Percentiles rank a stretch among this genome's conserved stretches.
Conservation (phyloP, 2,329 filamentous ascomycete species). For the Verticillium klebahnii region DNA sequence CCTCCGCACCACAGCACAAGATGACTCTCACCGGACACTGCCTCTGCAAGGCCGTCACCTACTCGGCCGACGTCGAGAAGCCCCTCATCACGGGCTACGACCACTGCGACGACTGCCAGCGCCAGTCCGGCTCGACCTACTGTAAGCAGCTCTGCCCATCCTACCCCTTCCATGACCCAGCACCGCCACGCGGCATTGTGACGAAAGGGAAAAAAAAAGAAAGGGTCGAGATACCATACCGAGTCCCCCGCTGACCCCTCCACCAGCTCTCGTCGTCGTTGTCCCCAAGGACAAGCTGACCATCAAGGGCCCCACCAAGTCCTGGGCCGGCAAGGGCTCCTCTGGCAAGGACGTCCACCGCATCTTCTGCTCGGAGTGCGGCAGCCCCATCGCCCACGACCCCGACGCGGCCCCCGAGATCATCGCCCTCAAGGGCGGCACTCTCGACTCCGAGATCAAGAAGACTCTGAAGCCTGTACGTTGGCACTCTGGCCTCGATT, state of each 20-base stretch:
- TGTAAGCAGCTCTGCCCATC: conserved; percentile 38
- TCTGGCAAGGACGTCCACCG: conserved; percentile 63
- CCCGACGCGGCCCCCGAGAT: conserved; percentile 66
- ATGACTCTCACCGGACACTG: conserved; percentile 68
- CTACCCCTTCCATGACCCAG: neutral
- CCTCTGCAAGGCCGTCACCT: conserved; percentile 68
- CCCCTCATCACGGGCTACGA: conserved; percentile 59
- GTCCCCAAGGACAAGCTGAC: conserved; percentile 63
- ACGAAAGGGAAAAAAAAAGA: neutral
- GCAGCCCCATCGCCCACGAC: conserved; percentile 66
- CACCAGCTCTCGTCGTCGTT: conserved; percentile 58
- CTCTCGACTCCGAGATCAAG: conserved; percentile 60
- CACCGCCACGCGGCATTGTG: neutral
- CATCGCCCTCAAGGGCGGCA: conserved; percentile 65
- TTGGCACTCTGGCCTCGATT: conserved; percentile 7
- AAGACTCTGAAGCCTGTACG: conserved; percentile 61
- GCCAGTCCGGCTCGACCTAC: conserved; percentile 65
- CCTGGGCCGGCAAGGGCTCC: conserved; percentile 52
- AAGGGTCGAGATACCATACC: neutral
- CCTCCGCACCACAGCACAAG: conserved; percentile 30
- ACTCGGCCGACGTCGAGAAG: conserved; percentile 50
- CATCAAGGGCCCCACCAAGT: conserved; percentile 61
- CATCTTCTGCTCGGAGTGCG: conserved; percentile 66
- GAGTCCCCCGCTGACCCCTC: neutral
- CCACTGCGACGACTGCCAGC: conserved; percentile 70